Evolutionary conservation across 129 eudicot species (phyloP), one percentile per base, ranked within the genome.

Genomic region (Pittosporum tobira): DNA sequence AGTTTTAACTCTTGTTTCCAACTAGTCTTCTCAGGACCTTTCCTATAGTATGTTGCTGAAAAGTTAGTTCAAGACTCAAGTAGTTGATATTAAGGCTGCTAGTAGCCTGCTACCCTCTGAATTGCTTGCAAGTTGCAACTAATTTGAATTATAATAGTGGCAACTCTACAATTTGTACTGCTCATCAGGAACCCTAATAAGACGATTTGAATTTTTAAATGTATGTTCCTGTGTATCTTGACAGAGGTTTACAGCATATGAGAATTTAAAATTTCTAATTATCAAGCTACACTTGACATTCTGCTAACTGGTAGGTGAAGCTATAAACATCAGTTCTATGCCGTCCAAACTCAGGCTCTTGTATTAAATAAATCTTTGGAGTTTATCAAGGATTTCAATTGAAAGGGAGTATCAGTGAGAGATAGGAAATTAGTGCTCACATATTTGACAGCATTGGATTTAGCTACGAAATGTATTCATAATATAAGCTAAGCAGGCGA

Each of bases 261-360:
- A 13, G 19, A n/a, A 53, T 57, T 63, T 51, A 42, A 65, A 55
- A 36, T 30, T 71, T 75, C 74, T 42, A 72, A 53, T 65, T 23
- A 57, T 49, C 68, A 29, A 58, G 46, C 31, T 67, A 52, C 51
- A 58, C 29, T 9, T 28, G 15, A 22, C 24, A 61, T 29, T 15
- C 46, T 45, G 8, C 19, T 46, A 62, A n/a, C 25, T 2, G 3
- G 49, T 16, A 3, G 58, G 49, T 25, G 27, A 48, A 30, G 55
- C 70, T 40, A 50, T 63, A 31, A 29, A 16, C 13, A 31, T 53
- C 60, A 29, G 20, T 62, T 69, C 48, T 46, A 6, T 64, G 94
- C 88, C 88, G 88, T 63, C 87, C 63, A 2, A 62, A 76, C 71
- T 67, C 56, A 80, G 50, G 30, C 66, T 73, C 31, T 37, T 64